Evolutionary conservation across 768 basidiomycete species (phyloP).

Genomic region (Suillus lakei): DNA sequence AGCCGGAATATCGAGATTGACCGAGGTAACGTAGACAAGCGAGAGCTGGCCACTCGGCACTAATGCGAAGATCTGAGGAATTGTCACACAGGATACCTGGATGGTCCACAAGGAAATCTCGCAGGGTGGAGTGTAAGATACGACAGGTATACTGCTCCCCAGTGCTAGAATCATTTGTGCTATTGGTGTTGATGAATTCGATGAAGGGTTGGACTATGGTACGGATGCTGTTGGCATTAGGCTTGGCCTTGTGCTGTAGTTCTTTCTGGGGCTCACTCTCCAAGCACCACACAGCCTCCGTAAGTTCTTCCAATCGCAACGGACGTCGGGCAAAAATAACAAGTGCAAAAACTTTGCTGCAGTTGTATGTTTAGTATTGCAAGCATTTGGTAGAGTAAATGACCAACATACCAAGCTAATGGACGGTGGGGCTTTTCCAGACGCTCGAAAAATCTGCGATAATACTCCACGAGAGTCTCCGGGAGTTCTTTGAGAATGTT

Average conservation of each 20-base stretch:
- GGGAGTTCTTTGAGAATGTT: no score
- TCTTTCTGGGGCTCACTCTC: not conserved
- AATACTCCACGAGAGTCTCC: no score
- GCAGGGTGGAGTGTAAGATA: conserved; percentile 1
- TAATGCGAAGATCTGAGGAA: not conserved
- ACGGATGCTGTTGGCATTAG: no score
- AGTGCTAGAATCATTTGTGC: no score
- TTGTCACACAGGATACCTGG: not conserved
- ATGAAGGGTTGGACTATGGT: no score
- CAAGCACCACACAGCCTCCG: conserved; percentile 2
- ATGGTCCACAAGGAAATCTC: conserved; percentile 1
- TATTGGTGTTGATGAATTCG: no score
- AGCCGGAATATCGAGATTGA: conserved; percentile 22
- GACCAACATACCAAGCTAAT: not conserved
- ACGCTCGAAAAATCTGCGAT: no score
- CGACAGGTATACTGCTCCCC: not conserved
- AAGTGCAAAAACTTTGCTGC: conserved; percentile 1
- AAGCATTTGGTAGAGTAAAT: no score
- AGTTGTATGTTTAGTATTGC: no score
- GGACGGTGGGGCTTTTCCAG: not conserved
- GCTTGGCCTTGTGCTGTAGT: no score
- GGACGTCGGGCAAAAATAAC: conserved; percentile 3
- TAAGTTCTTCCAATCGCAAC: not conserved
- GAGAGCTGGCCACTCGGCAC: conserved; percentile 1
- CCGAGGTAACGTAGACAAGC: conserved; percentile 33